Evolutionary conservation across 441 rosid species (phyloP).

Genomic region (Gossypium davidsonii): DNA sequence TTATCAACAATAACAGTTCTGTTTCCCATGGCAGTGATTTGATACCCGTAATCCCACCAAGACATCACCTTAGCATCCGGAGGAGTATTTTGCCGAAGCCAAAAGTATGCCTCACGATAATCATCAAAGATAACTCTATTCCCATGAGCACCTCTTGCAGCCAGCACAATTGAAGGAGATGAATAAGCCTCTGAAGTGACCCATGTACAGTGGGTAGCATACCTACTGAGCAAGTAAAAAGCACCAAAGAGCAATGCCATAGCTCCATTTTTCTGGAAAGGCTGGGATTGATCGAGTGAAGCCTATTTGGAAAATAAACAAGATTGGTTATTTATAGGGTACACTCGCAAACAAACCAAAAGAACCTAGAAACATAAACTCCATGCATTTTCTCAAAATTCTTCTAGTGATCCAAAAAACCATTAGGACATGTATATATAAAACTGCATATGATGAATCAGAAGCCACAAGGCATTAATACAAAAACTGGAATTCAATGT

Average conservation of each 20-base stretch:
- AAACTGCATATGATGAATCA: no score
- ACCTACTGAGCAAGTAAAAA: constrained; percentile 85
- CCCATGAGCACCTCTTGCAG: constrained; percentile 99
- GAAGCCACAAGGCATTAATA: no score
- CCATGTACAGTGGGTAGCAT: constrained; percentile 93
- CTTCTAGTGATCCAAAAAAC: no score
- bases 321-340: constrained; percentile 3
- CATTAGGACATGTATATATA: no score
- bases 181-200: constrained; percentile 99
- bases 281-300: constrained; percentile 88
- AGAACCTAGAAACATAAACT: not conserved
- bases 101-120: constrained; percentile 96
- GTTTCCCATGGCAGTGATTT: constrained; percentile 99
- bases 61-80: constrained; percentile 98
- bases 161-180: constrained; percentile 93
- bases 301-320: constrained; percentile 40
- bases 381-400: no score
- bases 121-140: constrained; percentile 94
- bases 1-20: constrained; percentile 98
- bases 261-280: constrained; percentile 84
- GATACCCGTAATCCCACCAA: constrained; percentile 99
- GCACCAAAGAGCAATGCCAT: constrained; percentile 80
- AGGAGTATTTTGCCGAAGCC: constrained; percentile 97
- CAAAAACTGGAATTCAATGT: no score
- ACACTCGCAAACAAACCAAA: not conserved